These are phyloP conservation scores for Brassica balearica DNA, from an alignment of 441 rosid genomes.

Conservation along the genomic window DNA sequence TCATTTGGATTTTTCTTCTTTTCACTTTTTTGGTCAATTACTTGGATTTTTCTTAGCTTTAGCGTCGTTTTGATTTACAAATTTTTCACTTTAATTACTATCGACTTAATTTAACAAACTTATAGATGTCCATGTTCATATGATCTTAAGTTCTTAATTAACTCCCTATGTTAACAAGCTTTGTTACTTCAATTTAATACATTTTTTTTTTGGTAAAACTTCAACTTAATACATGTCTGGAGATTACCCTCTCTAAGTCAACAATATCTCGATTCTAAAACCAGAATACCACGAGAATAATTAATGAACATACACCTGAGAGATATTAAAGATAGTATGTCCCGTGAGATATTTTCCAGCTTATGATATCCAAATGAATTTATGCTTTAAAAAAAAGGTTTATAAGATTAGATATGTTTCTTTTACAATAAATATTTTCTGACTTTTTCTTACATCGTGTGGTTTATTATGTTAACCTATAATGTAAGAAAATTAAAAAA, in stretches of 20 bases:
- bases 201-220: neutral
- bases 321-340: conserved; percentile 6
- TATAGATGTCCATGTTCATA: too few species aligned
- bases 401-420: neutral
- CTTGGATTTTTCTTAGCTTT: too few species aligned
- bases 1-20: neutral
- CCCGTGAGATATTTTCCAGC: neutral
- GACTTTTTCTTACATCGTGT: conserved; percentile 18
- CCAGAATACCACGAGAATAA: neutral
- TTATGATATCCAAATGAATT: conserved; percentile 16
- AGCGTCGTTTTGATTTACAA: too few species aligned
- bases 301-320: neutral
- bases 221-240: neutral
- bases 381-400: neutral
- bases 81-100: too few species aligned
- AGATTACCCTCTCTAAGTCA: neutral
- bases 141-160: too few species aligned
- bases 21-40: too few species aligned
- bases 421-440: neutral
- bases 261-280: conserved; percentile 7
- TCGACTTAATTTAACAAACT: too few species aligned
- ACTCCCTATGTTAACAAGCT: neutral
- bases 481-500: conserved; percentile 8
- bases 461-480: conserved; percentile 30
- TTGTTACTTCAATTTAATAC: neutral